Evolutionary conservation across 73 alveolate genomes (phyloP).

Genomic region (Paraurostyla sp.): DNA sequence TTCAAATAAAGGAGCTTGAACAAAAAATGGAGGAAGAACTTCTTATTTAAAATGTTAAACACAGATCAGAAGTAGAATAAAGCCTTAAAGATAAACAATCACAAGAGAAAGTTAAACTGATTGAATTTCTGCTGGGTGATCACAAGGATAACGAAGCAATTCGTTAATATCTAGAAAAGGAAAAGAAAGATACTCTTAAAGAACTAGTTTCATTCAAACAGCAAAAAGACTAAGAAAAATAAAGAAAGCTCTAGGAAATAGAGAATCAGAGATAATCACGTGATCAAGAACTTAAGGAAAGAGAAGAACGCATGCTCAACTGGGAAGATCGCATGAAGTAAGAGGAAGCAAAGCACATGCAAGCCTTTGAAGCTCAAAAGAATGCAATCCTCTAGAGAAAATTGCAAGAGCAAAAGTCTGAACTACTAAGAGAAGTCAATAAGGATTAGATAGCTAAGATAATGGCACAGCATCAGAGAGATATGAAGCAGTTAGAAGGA

Average conservation of each 20-base stretch:
- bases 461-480: slow-evolving; percentile 46
- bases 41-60: slow-evolving; percentile 7
- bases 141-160: slow-evolving; percentile 24
- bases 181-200: neutral
- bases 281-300: slow-evolving; percentile 17
- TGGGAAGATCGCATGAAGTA: slow-evolving; percentile 33
- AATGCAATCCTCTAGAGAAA: slow-evolving; percentile 24
- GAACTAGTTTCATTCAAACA: slow-evolving; percentile 48
- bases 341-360: slow-evolving; percentile 45
- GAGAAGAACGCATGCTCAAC: slow-evolving; percentile 35
- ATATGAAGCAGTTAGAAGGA: slow-evolving; percentile 34
- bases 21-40: slow-evolving; percentile 56
- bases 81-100: slow-evolving; percentile 49
- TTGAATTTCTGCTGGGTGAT: slow-evolving; percentile 34
- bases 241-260: slow-evolving; percentile 22
- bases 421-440: slow-evolving; percentile 32
- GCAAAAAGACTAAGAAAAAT: slow-evolving; percentile 33
- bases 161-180: slow-evolving; percentile 25
- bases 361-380: slow-evolving; percentile 39
- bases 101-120: slow-evolving; percentile 55
- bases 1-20: neutral
- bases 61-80: slow-evolving; percentile 47
- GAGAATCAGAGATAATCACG: neutral
- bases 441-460: slow-evolving; percentile 51
- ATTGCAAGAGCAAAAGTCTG: slow-evolving; percentile 52